Evolutionary conservation across 257 asterid species (phyloP).

Genomic region (Leptodermis oblonga): DNA sequence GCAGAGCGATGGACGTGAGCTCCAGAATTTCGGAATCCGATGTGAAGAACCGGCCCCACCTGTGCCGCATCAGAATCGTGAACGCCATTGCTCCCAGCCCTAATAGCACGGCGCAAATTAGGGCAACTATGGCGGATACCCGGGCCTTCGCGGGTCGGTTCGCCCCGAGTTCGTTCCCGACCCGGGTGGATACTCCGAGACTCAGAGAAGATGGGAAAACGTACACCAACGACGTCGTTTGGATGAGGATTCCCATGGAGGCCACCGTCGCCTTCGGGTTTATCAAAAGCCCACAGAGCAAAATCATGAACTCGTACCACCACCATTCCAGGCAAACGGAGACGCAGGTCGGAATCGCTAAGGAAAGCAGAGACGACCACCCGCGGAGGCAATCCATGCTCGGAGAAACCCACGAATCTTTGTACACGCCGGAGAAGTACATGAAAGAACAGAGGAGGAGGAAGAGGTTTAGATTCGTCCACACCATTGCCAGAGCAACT

Average conservation of each 20-base stretch:
- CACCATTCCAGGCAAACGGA: slow-evolving; percentile 95
- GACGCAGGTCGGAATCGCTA: slow-evolving; percentile 75
- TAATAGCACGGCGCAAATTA: slow-evolving; percentile 41
- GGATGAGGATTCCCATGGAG: slow-evolving; percentile 85
- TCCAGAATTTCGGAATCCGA: slow-evolving; percentile 56
- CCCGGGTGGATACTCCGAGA: slow-evolving; percentile 76
- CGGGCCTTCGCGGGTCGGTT: slow-evolving; percentile 64
- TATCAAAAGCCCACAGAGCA: slow-evolving; percentile 63
- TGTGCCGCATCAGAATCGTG: slow-evolving; percentile 52
- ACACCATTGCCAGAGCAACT: slow-evolving; percentile 76
- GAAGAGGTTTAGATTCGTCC: slow-evolving; percentile 68
- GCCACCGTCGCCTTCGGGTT: slow-evolving; percentile 81
- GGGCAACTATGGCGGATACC: slow-evolving; percentile 49
- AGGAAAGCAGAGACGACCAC: slow-evolving; percentile 57
- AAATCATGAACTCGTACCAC: slow-evolving; percentile 95
- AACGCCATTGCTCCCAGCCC: slow-evolving; percentile 70
- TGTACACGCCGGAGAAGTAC: slow-evolving; percentile 61
- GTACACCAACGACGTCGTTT: slow-evolving; percentile 77
- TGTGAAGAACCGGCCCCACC: slow-evolving; percentile 78
- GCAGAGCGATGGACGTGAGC: slow-evolving; percentile 70
- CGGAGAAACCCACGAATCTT: slow-evolving; percentile 66
- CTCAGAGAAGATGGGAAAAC: slow-evolving; percentile 85
- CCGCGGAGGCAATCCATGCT: slow-evolving; percentile 62
- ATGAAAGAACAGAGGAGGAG: slow-evolving; percentile 44
- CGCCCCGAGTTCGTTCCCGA: slow-evolving; percentile 79